phyloP scores from a whole-genome alignment of 2,329 filamentous ascomycete genomes.

The Bipolaris cookei region DNA sequence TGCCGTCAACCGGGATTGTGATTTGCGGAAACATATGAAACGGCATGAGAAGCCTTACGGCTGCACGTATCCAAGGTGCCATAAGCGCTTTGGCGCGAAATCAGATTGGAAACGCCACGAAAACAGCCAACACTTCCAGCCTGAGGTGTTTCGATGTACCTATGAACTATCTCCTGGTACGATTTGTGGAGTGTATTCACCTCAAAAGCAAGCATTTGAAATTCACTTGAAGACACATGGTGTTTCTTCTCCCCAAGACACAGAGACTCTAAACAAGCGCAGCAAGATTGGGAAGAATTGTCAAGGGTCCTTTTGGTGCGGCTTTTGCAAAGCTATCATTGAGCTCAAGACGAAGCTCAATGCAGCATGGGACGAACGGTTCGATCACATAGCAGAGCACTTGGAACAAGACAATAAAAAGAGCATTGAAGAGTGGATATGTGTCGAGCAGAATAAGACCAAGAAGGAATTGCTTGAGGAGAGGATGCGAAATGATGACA shows the following conservation, averaged over 20 bases:
- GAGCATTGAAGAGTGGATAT: constrained; percentile 64
- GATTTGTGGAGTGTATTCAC: constrained; percentile 65
- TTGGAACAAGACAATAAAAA: constrained; percentile 62
- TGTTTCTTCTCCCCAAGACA: constrained; percentile 23
- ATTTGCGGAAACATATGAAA: constrained; percentile 74
- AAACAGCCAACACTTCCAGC: constrained; percentile 74
- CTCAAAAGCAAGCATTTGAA: constrained; percentile 65
- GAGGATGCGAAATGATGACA: constrained; percentile 30
- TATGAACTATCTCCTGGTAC: constrained; percentile 7
- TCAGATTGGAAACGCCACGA: constrained; percentile 96
- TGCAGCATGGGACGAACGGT: constrained; percentile 66
- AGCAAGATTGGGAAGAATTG: constrained; percentile 70
- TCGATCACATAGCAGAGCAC: constrained; percentile 78
- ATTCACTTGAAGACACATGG: constrained; percentile 66
- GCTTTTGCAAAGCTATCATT: constrained; percentile 71
- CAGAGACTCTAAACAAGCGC: constrained; percentile 55
- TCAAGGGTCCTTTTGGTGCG: constrained; percentile 80
- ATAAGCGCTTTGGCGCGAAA: constrained; percentile 84
- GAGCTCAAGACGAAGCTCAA: constrained; percentile 57
- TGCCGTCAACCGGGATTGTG: constrained; percentile 46
- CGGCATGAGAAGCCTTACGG: constrained; percentile 81
- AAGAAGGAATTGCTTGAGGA: constrained; percentile 41
- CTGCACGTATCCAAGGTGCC: constrained; percentile 75
- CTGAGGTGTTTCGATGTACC: constrained; percentile 75
- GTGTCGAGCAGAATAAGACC: constrained; percentile 45